Evolutionary conservation across 1,284 basidiomycete species (phyloP).

Genomic region (Malassezia psittaci): DNA sequence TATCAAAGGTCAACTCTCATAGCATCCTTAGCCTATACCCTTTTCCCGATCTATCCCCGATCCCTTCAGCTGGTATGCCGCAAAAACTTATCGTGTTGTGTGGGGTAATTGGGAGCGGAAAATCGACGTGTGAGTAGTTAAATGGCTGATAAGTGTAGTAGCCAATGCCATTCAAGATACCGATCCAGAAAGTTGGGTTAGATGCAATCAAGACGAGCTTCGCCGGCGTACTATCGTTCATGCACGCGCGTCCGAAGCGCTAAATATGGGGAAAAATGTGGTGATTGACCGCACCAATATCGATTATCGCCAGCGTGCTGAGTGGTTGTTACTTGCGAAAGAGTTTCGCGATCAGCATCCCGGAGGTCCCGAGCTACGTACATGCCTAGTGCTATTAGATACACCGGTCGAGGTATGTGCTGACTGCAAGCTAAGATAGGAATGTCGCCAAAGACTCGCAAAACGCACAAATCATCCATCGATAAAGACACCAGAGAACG

Average conservation of each 20-base stretch:
- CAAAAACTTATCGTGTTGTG: conserved; percentile 13
- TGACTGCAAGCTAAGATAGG: neutral
- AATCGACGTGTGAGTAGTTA: conserved; percentile 18
- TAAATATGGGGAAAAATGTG: conserved; percentile 12
- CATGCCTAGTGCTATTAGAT: conserved; percentile 11
- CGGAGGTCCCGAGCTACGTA: neutral
- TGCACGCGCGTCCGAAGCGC: neutral
- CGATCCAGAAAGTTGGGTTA: conserved; percentile 6
- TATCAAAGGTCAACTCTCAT: conserved; percentile 16
- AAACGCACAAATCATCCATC: conserved; percentile 10
- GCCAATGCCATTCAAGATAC: conserved; percentile 11
- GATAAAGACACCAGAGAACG: conserved; percentile 3
- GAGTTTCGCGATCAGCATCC: conserved; percentile 3
- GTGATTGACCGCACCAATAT: conserved; percentile 20
- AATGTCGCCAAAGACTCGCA: conserved; percentile 8
- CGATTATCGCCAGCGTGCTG: conserved; percentile 9
- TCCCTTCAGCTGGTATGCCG: neutral
- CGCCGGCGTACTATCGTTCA: conserved; percentile 7
- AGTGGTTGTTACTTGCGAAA: conserved; percentile 13
- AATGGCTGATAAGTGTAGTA: conserved; percentile 5
- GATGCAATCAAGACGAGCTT: conserved; percentile 21
- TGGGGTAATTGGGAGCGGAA: conserved; percentile 20
- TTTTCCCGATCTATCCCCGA: neutral
- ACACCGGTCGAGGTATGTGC: neutral
- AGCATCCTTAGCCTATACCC: neutral